Conservation (phyloP, 148 eudicot species). For the Silene uniflora region DNA sequence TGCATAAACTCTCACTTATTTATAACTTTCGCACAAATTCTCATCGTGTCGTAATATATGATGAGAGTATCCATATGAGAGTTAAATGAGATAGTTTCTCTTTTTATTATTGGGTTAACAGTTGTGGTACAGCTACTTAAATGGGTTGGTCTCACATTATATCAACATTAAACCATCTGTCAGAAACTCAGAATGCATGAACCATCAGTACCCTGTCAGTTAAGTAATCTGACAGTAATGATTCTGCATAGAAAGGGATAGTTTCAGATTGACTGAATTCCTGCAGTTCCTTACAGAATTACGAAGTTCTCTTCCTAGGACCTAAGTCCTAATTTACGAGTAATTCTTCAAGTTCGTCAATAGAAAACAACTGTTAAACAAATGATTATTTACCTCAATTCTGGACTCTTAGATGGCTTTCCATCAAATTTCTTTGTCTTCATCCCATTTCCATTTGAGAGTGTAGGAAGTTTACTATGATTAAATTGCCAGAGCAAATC, state of each 20-base stretch:
- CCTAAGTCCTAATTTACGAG: neutral
- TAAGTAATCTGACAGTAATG: neutral
- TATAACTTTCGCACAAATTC: neutral
- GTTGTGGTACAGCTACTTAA: neutral
- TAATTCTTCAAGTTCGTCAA: too few relatives aligned
- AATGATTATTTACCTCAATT: constrained; percentile 56
- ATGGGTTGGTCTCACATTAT: neutral
- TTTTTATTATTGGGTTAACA: neutral
- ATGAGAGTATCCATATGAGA: neutral
- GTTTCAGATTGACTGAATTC: constrained; percentile 7
- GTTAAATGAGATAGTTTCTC: neutral
- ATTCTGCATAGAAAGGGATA: neutral
- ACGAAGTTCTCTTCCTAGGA: neutral
- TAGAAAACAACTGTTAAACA: neutral
- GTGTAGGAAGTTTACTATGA: constrained; percentile 57
- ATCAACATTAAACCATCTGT: neutral
- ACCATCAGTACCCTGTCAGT: neutral
- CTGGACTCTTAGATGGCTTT: constrained; percentile 55
- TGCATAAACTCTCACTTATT: neutral
- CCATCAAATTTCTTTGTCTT: constrained; percentile 48
- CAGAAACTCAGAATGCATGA: constrained; percentile 3
- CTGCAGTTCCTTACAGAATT: neutral
- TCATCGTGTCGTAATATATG: neutral
- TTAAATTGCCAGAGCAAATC: constrained; percentile 93
- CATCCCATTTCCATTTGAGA: constrained; percentile 45